Evolutionary conservation across 2,329 filamentous ascomycete species (phyloP).

Genomic region (Exophiala phaeomuriformis): DNA sequence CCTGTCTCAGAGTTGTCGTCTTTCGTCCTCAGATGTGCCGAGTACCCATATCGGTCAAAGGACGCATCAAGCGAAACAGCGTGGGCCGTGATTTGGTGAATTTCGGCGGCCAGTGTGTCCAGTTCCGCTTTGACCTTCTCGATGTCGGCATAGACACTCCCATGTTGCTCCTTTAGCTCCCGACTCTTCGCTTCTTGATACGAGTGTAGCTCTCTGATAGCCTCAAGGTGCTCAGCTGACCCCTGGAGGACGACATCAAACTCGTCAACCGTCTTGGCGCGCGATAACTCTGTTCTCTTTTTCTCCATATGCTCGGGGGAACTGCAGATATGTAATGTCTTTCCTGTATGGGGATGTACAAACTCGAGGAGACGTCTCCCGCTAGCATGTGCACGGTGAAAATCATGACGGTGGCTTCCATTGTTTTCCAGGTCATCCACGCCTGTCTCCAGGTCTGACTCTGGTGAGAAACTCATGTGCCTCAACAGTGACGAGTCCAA

Average conservation of each 20-base stretch:
- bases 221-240: constrained; percentile 26
- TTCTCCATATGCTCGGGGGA: constrained; percentile 46
- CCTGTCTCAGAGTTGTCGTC: constrained; percentile 29
- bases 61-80: constrained; percentile 52
- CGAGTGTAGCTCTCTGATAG: constrained; percentile 45
- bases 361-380: constrained; percentile 44
- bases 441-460: constrained; percentile 3
- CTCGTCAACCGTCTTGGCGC: constrained; percentile 5
- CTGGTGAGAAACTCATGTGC: constrained; percentile 5
- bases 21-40: constrained; percentile 49
- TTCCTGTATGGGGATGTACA: constrained; percentile 46
- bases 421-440: background rate
- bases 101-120: constrained; percentile 45
- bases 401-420: constrained; percentile 26
- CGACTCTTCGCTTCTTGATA: constrained; percentile 48
- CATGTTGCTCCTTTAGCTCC: constrained; percentile 44
- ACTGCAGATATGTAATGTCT: constrained; percentile 50
- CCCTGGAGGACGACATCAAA: constrained; percentile 21
- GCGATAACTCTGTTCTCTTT: constrained; percentile 8
- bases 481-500: background rate
- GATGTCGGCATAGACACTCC: constrained; percentile 49
- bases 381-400: constrained; percentile 28
- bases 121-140: constrained; percentile 50
- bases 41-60: constrained; percentile 58
- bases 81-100: constrained; percentile 50